Percentiles rank a stretch among this genome's conserved stretches.
Conservation (phyloP, 139 green algal genomes). For the Penium margaritaceum region DNA sequence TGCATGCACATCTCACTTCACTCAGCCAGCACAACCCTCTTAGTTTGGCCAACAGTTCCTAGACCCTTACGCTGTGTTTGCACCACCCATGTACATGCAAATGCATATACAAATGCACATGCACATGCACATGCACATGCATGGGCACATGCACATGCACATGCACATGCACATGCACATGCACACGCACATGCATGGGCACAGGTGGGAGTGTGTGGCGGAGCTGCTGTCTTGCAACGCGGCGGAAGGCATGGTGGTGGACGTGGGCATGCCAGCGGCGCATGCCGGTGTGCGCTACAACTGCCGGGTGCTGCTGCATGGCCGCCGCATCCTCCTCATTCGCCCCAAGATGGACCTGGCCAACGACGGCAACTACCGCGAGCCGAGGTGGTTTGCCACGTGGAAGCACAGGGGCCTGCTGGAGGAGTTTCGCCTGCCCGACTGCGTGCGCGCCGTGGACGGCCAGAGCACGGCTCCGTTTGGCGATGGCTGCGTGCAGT, state of each 20-base stretch:
- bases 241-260: constrained; percentile 73
- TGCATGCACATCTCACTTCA: too few species aligned
- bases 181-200: too few species aligned
- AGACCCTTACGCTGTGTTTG: too few species aligned
- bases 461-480: constrained; percentile 70
- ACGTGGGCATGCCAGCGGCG: constrained; percentile 87
- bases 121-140: too few species aligned
- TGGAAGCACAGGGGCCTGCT: constrained; percentile 42
- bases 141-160: too few species aligned
- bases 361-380: constrained; percentile 94
- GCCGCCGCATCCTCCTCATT: constrained; percentile 77
- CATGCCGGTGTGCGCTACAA: constrained; percentile 86
- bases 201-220: constrained; percentile 72
- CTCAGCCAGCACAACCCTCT: too few species aligned
- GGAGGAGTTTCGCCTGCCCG: constrained; percentile 68
- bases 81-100: too few species aligned
- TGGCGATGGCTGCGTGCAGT: constrained; percentile 69
- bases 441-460: constrained; percentile 44
- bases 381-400: constrained; percentile 61
- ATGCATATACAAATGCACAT: too few species aligned
- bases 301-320: constrained; percentile 74
- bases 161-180: too few species aligned
- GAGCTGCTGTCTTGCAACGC: constrained; percentile 56
- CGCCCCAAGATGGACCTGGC: constrained; percentile 86
- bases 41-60: too few species aligned